Conservation (phyloP, 495 filamentous ascomycete species). For the Trichoderma gamsii region DNA sequence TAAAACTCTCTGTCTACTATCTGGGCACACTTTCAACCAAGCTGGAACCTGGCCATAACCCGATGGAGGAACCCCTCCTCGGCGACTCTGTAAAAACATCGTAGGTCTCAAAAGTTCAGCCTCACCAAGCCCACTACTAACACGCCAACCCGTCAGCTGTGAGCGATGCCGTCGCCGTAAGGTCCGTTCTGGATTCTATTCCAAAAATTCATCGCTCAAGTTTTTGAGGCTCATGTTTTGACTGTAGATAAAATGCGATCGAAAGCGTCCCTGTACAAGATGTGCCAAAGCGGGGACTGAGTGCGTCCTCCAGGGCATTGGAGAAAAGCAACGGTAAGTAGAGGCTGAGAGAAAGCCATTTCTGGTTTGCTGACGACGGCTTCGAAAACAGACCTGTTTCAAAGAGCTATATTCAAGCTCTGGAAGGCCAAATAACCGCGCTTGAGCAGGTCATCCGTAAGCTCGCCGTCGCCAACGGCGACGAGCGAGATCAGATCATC, state of each 20-base stretch:
- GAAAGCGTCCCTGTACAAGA: slow-evolving; percentile 23
- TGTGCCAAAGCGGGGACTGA: slow-evolving; percentile 26
- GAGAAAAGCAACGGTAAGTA: slow-evolving; percentile 25
- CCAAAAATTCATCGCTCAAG: neutral
- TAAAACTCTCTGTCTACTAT: neutral
- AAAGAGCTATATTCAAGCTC: slow-evolving; percentile 27
- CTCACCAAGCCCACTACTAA: neutral
- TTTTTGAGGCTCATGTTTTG: neutral
- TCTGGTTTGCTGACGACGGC: neutral
- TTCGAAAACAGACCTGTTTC: slow-evolving; percentile 22
- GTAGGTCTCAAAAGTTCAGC: neutral
- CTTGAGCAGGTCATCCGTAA: slow-evolving; percentile 28
- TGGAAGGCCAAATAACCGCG: slow-evolving; percentile 27
- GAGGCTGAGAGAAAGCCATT: neutral
- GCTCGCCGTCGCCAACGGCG: slow-evolving; percentile 23
- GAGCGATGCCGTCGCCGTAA: slow-evolving; percentile 17
- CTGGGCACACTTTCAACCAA: neutral
- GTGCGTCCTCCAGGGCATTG: slow-evolving; percentile 19
- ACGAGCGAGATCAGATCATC: slow-evolving; percentile 18
- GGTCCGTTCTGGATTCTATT: neutral
- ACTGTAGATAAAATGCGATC: slow-evolving; percentile 29
- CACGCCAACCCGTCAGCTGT: slow-evolving; percentile 22
- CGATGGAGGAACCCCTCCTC: neutral
- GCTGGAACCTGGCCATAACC: neutral
- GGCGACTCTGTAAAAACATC: neutral